Conservation (phyloP, 768 basidiomycete species). For the Kwoniella sp. region DNA sequence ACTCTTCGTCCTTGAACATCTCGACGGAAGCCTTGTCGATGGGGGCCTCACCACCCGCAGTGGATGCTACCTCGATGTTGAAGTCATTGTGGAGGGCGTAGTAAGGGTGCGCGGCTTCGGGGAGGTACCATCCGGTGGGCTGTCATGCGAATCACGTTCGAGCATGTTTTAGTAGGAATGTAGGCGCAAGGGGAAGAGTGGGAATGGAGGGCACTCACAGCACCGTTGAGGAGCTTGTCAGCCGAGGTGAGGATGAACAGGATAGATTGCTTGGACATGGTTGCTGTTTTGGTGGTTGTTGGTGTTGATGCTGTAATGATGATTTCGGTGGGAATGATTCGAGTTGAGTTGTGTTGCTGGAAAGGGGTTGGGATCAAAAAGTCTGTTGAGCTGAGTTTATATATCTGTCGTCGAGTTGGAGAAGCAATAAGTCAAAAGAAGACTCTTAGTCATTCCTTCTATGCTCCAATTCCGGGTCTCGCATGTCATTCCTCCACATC, state of each 20-base stretch:
- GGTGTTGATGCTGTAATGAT: neutral
- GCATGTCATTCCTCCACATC: too few species aligned
- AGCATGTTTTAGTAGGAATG: too few species aligned
- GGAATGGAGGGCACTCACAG: conserved; percentile 26
- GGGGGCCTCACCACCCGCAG: conserved; percentile 70
- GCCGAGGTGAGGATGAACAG: conserved; percentile 78
- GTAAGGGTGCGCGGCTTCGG: conserved; percentile 76
- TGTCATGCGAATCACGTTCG: too few species aligned
- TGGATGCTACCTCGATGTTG: conserved; percentile 66
- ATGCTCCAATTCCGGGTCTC: too few species aligned
- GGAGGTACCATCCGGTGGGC: conserved; percentile 68
- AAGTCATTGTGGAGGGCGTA: conserved; percentile 62
- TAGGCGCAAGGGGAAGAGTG: too few species aligned
- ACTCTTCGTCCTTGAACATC: conserved; percentile 64
- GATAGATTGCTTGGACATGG: conserved; percentile 52
- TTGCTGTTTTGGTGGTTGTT: neutral
- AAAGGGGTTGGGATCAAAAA: neutral
- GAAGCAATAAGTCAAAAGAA: neutral
- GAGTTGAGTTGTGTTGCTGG: neutral
- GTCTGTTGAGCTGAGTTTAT: conserved; percentile 1
- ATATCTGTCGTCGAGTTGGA: neutral
- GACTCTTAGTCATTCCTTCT: neutral
- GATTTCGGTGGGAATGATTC: neutral
- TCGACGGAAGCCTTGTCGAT: conserved; percentile 62
- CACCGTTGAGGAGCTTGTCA: conserved; percentile 61